Conservation (phyloP, 2,329 filamentous ascomycete species). For the Balansia obtecta region DNA sequence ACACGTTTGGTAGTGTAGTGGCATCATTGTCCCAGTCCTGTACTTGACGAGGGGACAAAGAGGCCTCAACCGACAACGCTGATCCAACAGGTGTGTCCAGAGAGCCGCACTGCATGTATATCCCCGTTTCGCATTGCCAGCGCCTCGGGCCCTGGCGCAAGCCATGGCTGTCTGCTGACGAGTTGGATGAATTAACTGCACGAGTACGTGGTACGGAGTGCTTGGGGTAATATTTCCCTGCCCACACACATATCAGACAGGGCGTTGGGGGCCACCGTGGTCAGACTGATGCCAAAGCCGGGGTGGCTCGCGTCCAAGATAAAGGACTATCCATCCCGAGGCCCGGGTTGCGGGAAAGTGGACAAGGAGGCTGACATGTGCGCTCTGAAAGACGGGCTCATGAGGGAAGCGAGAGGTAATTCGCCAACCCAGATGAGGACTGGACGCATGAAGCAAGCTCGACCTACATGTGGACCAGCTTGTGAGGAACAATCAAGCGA, state of each 20-base stretch:
- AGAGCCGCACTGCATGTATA: neutral
- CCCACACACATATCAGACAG: neutral
- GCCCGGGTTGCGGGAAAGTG: neutral
- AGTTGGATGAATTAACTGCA: neutral
- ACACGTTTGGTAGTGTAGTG: neutral
- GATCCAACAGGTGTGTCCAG: neutral
- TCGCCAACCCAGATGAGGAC: neutral
- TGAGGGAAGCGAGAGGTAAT: neutral
- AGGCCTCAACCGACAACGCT: no score
- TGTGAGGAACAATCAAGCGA: conserved; percentile 69
- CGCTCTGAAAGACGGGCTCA: neutral
- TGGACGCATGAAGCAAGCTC: neutral
- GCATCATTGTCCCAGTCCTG: neutral
- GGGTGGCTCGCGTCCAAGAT: neutral
- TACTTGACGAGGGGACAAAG: neutral
- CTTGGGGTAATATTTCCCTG: neutral
- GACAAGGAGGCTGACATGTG: neutral
- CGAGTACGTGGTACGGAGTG: neutral
- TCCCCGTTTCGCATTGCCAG: neutral
- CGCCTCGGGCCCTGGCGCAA: neutral
- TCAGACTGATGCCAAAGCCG: neutral
- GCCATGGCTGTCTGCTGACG: neutral
- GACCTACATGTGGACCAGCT: conserved; percentile 69
- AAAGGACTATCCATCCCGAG: neutral
- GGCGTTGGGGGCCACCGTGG: neutral